Evolutionary conservation across 2,329 filamentous ascomycete genomes (phyloP).

Genomic region (Talaromyces pinophilus): DNA sequence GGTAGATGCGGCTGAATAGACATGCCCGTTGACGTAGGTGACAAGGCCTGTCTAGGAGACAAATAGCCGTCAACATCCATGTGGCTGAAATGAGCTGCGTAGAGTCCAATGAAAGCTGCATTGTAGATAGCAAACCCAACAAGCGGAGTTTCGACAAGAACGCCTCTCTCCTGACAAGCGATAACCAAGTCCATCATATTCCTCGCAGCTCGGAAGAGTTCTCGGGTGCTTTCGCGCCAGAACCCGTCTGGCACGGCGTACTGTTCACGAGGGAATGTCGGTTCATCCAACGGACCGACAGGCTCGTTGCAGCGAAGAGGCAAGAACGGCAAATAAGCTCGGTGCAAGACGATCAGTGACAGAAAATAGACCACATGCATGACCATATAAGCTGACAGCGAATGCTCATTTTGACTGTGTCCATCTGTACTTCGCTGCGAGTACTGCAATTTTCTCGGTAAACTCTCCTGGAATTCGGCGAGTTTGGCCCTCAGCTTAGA

Average conservation of each 20-base stretch:
- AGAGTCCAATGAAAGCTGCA: slow-evolving; percentile 54
- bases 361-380: slow-evolving; percentile 58
- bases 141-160: slow-evolving; percentile 57
- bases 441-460: slow-evolving; percentile 56
- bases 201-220: slow-evolving; percentile 55
- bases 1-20: slow-evolving; percentile 35
- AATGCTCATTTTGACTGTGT: slow-evolving; percentile 53
- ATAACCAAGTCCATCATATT: slow-evolving; percentile 56
- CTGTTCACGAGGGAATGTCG: slow-evolving; percentile 48
- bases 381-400: slow-evolving; percentile 55
- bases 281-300: slow-evolving; percentile 55
- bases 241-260: slow-evolving; percentile 50
- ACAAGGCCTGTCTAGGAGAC: slow-evolving; percentile 35
- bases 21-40: slow-evolving; percentile 27
- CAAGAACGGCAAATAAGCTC: slow-evolving; percentile 58
- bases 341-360: slow-evolving; percentile 57
- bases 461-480: slow-evolving; percentile 51
- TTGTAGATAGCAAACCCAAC: slow-evolving; percentile 59
- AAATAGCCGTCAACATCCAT: slow-evolving; percentile 57
- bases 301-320: slow-evolving; percentile 54
- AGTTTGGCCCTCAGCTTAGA: slow-evolving; percentile 49
- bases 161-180: slow-evolving; percentile 53
- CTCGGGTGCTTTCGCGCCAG: slow-evolving; percentile 53
- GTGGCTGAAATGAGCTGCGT: slow-evolving; percentile 56
- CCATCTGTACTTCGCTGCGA: slow-evolving; percentile 55